Conservation (phyloP, 148 eudicot genomes). For the Nyssa sinensis region DNA sequence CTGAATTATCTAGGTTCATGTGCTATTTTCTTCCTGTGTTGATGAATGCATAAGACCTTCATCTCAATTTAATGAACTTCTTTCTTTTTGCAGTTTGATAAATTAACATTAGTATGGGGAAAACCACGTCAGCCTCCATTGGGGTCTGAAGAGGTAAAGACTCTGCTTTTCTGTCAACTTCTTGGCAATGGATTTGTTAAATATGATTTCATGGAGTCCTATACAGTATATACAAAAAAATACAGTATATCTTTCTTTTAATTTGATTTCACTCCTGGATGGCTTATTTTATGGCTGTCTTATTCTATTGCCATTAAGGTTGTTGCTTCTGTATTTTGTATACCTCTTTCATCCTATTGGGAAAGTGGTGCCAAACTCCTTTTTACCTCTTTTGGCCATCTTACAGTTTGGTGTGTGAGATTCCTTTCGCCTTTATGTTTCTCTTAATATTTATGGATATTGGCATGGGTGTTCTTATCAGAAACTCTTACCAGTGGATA, state of each 20-base stretch:
- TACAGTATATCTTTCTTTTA: neutral
- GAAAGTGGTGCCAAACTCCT: too few relatives aligned
- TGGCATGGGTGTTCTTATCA: too few relatives aligned
- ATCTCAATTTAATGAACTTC: slow-evolving; percentile 2
- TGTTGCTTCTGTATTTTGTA: neutral
- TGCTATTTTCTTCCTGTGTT: neutral
- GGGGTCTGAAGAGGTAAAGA: slow-evolving; percentile 68
- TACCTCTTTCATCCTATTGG: neutral
- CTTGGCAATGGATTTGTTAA: neutral
- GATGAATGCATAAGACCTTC: neutral
- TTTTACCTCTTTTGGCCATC: too few relatives aligned
- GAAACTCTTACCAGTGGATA: too few relatives aligned
- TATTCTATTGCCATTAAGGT: neutral
- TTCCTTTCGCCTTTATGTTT: too few relatives aligned
- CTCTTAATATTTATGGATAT: too few relatives aligned
- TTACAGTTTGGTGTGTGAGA: too few relatives aligned
- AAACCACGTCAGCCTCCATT: slow-evolving; percentile 82
- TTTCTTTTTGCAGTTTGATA: slow-evolving; percentile 59
- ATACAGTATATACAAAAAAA: too few relatives aligned
- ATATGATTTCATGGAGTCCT: slow-evolving; percentile 6
- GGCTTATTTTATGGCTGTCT: neutral
- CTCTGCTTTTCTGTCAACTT: slow-evolving; percentile 12
- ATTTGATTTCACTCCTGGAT: neutral
- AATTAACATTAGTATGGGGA: slow-evolving; percentile 79
- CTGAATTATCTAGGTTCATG: neutral